Evolutionary conservation across 75 land plant species (phyloP).

Genomic region (Sequoiadendron giganteum): DNA sequence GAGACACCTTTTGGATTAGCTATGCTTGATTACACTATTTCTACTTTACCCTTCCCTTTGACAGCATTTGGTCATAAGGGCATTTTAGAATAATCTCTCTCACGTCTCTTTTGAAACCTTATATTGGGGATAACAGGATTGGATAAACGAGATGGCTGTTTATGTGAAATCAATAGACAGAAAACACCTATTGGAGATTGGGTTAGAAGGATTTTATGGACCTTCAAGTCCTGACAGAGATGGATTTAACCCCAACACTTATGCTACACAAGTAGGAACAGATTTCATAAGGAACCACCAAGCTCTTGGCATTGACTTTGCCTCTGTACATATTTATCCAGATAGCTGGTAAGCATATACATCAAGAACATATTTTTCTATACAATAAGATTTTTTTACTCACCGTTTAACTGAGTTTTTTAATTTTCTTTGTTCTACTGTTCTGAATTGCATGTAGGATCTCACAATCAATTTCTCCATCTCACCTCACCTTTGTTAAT

Average conservation of each 20-base stretch:
- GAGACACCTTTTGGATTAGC: background rate
- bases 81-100: background rate
- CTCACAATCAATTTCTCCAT: conserved; percentile 39
- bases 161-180: conserved; percentile 80
- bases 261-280: conserved; percentile 62
- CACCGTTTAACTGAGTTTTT: background rate
- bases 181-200: conserved; percentile 65
- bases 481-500: conserved; percentile 52
- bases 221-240: conserved; percentile 49
- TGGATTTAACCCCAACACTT: conserved; percentile 61
- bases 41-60: background rate
- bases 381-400: background rate
- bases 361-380: background rate
- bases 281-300: conserved; percentile 86
- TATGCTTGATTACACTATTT: background rate
- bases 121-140: conserved; percentile 35
- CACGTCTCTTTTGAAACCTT: background rate
- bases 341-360: conserved; percentile 62
- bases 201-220: conserved; percentile 87
- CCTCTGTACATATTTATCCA: conserved; percentile 82
- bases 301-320: conserved; percentile 75
- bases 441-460: conserved; percentile 34
- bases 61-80: background rate
- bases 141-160: conserved; percentile 88
- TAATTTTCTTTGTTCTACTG: background rate